These are phyloP conservation scores for Lichtheimia ramosa DNA, from an alignment of 371 early-diverging fungal genomes.

Conservation along the genomic window DNA sequence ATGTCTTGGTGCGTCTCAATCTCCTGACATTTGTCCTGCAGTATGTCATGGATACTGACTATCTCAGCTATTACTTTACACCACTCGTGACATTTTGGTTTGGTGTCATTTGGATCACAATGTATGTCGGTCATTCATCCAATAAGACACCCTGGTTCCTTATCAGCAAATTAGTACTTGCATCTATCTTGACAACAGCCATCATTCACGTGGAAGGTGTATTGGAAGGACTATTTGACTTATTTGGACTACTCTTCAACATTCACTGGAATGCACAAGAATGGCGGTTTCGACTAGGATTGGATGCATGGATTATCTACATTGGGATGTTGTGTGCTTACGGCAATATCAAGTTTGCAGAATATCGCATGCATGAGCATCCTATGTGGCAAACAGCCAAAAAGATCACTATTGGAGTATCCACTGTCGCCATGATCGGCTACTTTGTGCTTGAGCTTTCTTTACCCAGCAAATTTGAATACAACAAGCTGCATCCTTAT, in stretches of 20 bases:
- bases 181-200: slow-evolving; percentile 31
- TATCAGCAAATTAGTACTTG: slow-evolving; percentile 49
- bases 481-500: slow-evolving; percentile 64
- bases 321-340: slow-evolving; percentile 58
- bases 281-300: slow-evolving; percentile 65
- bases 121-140: slow-evolving; percentile 50
- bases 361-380: slow-evolving; percentile 35
- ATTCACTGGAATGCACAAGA: slow-evolving; percentile 60
- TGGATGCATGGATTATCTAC: slow-evolving; percentile 66
- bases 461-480: slow-evolving; percentile 43
- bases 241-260: slow-evolving; percentile 37
- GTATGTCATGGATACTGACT: slow-evolving; percentile 67
- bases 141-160: slow-evolving; percentile 49
- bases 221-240: slow-evolving; percentile 38
- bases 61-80: slow-evolving; percentile 75
- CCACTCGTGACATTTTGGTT: slow-evolving; percentile 77
- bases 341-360: slow-evolving; percentile 43
- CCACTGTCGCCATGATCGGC: slow-evolving; percentile 37
- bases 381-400: slow-evolving; percentile 39
- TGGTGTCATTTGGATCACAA: slow-evolving; percentile 62
- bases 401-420: slow-evolving; percentile 20
- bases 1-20: slow-evolving; percentile 69
- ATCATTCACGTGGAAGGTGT: slow-evolving; percentile 47
- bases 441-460: slow-evolving; percentile 53
- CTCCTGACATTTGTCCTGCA: slow-evolving; percentile 64